Evolutionary conservation across 441 rosid species (phyloP), one percentile per base, ranked within the genome.

Genomic region (Omphalea diandra): DNA sequence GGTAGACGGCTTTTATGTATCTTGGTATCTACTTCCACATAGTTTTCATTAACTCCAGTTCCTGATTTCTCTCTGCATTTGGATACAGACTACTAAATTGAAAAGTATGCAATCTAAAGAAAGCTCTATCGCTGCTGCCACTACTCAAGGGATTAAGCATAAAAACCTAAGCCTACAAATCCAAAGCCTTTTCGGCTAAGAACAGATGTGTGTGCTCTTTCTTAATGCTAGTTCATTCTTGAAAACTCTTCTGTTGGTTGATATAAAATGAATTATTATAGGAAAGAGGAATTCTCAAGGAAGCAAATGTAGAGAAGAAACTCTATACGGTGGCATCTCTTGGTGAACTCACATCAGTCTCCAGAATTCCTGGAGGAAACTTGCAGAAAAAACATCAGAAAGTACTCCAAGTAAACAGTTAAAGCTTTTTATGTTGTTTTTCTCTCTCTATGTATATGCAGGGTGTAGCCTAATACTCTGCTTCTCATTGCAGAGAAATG

Each of bases 151-250:
- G 70, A 72, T 75, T 56, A 86, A 86, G 81, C 82, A 81, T 47
- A 75, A 68, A 92, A 89, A 73, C 93, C 91, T 63, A 89, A 79
- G 79, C 83, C 88, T 36, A 93, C 97, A 3, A 84, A 89, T 85
- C 96, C 98, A 68, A 93, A 87, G 83, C 98, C 98, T 53, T 93
- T 91, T 72, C 77, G 98, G 73, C 88, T 94, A 49, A 86, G 97
- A 82, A 91, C 93, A 17, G 89, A 94, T 84, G 98, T 94, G 87
- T 35, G 87, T 66, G 50, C 49, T 20, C 36, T 56, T 33, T 52
- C 46, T 54, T 1, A 68, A n/a, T 32, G 54, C 61, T 54, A 14
- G 24, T 31, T 58, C 8, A 10, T 44, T 26, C 43, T 32, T 8
- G 22, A 15, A 22, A 49, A 63, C 18, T 11, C 20, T 59, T 33